phyloP scores from a whole-genome alignment of 768 basidiomycete species.

The Pleurotus pulmonarius region DNA sequence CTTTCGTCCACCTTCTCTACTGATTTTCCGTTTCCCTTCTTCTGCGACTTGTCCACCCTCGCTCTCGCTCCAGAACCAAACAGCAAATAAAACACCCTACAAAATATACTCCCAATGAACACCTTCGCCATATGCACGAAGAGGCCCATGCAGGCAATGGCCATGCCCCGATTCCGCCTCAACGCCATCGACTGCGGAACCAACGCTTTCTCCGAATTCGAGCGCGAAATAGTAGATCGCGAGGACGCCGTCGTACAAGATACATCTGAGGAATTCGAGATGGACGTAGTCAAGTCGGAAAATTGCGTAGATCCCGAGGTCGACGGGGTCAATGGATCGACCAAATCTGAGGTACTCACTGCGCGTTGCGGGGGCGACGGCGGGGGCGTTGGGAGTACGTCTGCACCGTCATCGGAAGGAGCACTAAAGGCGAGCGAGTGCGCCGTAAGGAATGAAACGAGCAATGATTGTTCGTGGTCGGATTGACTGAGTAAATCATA shows the following conservation, averaged over 20 bases:
- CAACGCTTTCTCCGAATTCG: background rate
- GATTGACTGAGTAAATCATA: background rate
- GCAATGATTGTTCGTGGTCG: background rate
- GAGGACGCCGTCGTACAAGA: background rate
- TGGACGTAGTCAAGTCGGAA: background rate
- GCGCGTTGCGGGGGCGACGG: background rate
- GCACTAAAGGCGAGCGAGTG: background rate
- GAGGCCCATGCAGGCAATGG: background rate
- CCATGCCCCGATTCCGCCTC: background rate
- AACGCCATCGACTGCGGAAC: background rate
- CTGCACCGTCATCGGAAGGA: background rate
- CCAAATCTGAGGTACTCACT: background rate
- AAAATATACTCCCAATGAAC: conserved; percentile 3
- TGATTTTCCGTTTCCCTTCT: background rate
- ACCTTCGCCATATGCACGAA: conserved; percentile 7
- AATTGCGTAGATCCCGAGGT: background rate
- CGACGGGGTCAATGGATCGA: background rate
- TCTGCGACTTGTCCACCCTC: background rate
- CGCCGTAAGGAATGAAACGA: background rate
- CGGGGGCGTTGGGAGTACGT: background rate
- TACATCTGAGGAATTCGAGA: background rate
- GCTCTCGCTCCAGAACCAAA: background rate
- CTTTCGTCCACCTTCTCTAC: background rate
- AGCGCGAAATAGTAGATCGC: background rate
- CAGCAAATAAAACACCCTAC: conserved; percentile 1